Evolutionary conservation across 768 basidiomycete genomes (phyloP), one percentile per base, ranked within the genome.

Genomic region (Mycena filopes): DNA sequence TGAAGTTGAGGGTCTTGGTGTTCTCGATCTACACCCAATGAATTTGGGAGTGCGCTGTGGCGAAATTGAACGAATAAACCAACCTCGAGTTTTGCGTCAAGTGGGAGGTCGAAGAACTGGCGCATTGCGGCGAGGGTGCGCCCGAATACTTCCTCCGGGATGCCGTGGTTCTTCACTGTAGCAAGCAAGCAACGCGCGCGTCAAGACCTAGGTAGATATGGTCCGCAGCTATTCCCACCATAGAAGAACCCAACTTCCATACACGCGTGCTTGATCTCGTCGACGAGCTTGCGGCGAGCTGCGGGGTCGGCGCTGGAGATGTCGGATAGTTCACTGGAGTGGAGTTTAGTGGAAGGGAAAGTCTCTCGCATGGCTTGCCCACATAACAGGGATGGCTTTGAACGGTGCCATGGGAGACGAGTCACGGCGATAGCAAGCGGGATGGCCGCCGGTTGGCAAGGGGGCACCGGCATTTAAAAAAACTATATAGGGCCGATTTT

Each of bases 211-310:
- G 31, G 29, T 46, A 36, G n/a, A 20, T n/a, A n/a, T 10, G 9
- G 25, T 54, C 33, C 29, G 41, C 41, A 23, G 25, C 12, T 18
- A 18, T 2, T 49, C 79, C 23, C 66, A 91, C 91, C 86, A 71
- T 95, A 96, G 75, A 96, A 92, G 74, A 96, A 95, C 1, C 94
- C 94, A 8, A 93, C 92, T 55, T 86, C 83, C 59, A 93, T 87
- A 68, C 92, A 94, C 0, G 94, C 94, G 68, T 91, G 83, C 56
- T 90, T 82, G 45, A 96, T 84, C 67, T 86, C 76, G 25, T 78
- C 71, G 0, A 88, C 92, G 1, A 95, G 75, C 2, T 73, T 76
- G 55, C 74, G 71, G 43, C 85, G 82, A 25, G 78, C 74, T 1
- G 31, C 63, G 0, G 80, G 70, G 57, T 87, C 82, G 3, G 75